phyloP scores from a whole-genome alignment of 2,329 filamentous ascomycete genomes.

The Colletotrichum acutatum region DNA sequence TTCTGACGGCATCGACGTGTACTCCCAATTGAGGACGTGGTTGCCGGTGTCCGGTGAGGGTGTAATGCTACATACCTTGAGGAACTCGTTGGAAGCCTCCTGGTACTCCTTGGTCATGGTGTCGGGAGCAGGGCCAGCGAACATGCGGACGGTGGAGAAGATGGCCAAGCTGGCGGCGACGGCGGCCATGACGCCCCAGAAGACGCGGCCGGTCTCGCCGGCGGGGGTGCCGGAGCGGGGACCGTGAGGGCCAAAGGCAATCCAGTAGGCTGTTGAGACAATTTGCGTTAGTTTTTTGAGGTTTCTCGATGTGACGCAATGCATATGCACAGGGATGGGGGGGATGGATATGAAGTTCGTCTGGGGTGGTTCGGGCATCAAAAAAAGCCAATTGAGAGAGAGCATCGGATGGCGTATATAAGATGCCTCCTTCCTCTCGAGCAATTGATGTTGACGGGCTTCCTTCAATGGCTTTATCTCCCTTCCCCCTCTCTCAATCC shows the following conservation, averaged over 20 bases:
- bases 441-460: neutral
- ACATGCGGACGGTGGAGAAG: slow-evolving; percentile 78
- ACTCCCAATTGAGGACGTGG: neutral
- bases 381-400: neutral
- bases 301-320: slow-evolving; percentile 35
- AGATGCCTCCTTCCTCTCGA: neutral
- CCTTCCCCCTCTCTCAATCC: neutral
- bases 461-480: neutral
- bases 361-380: neutral
- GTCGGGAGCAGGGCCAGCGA: slow-evolving; percentile 77
- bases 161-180: slow-evolving; percentile 74
- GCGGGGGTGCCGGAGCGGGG: slow-evolving; percentile 86
- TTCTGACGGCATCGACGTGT: neutral
- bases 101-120: slow-evolving; percentile 99
- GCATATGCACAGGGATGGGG: slow-evolving; percentile 27
- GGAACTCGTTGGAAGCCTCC: slow-evolving; percentile 92
- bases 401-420: neutral
- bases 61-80: slow-evolving; percentile 70
- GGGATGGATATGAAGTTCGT: slow-evolving; percentile 7
- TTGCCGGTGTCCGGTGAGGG: too few relatives aligned
- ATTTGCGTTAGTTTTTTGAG: slow-evolving; percentile 49
- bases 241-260: slow-evolving; percentile 96
- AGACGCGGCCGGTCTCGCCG: slow-evolving; percentile 84
- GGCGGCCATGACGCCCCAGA: slow-evolving; percentile 77
- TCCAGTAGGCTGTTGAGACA: slow-evolving; percentile 87